A percentile compares a stretch with the other conserved stretches of the same genome.
These are phyloP conservation scores for Penicillium sp. DNA, from an alignment of 2,329 filamentous ascomycete species.

Conservation along the genomic window DNA sequence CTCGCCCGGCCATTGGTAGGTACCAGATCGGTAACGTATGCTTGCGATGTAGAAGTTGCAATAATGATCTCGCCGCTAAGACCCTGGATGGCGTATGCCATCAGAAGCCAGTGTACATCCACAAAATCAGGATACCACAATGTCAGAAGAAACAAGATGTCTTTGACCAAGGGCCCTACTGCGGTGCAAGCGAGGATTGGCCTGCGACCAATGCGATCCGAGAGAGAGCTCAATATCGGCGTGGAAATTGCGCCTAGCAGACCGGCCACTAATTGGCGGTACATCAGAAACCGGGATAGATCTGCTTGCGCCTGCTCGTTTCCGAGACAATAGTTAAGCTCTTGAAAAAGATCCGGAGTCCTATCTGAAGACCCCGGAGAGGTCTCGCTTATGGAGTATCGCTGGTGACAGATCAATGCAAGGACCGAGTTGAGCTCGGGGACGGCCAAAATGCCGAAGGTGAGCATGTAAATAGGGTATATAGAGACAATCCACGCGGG, in stretches of 20 bases:
- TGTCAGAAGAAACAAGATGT: neutral
- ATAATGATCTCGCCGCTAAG: neutral
- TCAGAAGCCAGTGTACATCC: neutral
- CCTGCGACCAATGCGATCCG: constrained; percentile 1
- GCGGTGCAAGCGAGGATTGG: neutral
- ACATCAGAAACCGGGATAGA: neutral
- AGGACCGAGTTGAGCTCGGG: constrained; percentile 6
- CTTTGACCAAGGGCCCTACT: neutral
- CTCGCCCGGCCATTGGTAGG: neutral
- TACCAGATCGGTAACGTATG: constrained; percentile 1
- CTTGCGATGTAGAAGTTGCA: neutral
- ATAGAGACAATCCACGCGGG: constrained; percentile 2
- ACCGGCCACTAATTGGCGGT: neutral
- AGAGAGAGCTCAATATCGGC: constrained; percentile 2
- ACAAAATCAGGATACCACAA: neutral
- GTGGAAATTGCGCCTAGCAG: constrained; percentile 2
- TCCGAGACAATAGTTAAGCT: neutral
- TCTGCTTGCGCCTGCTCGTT: constrained; percentile 2
- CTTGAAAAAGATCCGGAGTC: neutral
- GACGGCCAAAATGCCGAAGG: constrained; percentile 1
- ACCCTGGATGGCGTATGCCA: neutral
- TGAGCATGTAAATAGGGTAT: neutral
- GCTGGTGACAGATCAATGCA: constrained; percentile 8
- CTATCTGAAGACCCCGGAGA: neutral
- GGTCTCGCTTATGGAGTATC: neutral